Evolutionary conservation across 139 green algal genomes (phyloP), one percentile per base, ranked within the genome.

Genomic region (Pseudopediastrum boryanum): DNA sequence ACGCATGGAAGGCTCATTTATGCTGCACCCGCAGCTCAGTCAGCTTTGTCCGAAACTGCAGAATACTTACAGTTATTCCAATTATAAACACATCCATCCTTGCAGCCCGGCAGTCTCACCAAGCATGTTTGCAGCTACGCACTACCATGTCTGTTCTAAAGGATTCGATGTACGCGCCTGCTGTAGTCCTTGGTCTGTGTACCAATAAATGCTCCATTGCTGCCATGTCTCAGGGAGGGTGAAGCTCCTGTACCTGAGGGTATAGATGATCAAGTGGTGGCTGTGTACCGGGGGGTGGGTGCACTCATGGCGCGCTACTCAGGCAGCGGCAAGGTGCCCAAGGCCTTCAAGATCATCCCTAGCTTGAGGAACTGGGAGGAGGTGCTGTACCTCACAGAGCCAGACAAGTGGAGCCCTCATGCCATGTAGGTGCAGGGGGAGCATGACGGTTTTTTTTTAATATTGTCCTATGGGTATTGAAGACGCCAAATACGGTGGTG

Each of bases 311-410:
- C 63, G 7, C 58, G 80, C 10, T 97, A 94, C 87, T 95, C 84
- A 0, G n/a, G n/a, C n/a, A 58, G 84, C 4, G 94, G 94, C 58
- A 96, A 95, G 81, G 71, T 88, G 66, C 94, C 96, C 69, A 98
- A 99, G 85, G 97, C 96, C n/a, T 98, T 99, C 89, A 99, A 99
- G 80, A 94, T 99, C 74, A 96, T 99, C 56, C 97, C 97, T 41
- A 94, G 88, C 75, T 87, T 99, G 33, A 79, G 83, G 38, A 98
- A 98, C 81, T 99, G 97, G 97, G 96, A 99, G 88, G 94, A 99
- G 75, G 89, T 98, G 71, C 85, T 99, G 72, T 96, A 88, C 77
- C 83, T 99, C 23, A 99, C 96, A 19, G 86, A 95, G 3, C 92
- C 93, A 23, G 90, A 96, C 52, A 43, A 67, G 43, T 99, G 96